Conservation (phyloP, 495 filamentous ascomycete genomes). For the Chaetomium tenue region DNA sequence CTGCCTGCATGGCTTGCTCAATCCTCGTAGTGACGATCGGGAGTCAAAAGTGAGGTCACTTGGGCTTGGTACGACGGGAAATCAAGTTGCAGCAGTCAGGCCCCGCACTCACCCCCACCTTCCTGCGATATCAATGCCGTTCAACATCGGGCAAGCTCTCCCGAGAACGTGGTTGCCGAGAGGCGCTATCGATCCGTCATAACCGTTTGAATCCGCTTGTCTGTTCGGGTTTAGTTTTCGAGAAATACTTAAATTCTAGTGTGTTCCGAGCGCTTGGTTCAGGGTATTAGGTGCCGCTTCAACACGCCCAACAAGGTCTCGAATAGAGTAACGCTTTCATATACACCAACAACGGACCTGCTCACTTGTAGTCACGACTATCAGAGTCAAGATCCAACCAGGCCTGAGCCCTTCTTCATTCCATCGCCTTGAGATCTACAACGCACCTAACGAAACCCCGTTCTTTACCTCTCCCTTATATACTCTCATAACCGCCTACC, state of each 20-base stretch:
- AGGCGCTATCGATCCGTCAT: not conserved
- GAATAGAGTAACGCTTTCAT: too few relatives aligned
- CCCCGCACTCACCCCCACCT: constrained; percentile 14
- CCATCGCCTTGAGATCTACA: not conserved
- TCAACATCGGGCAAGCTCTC: constrained; percentile 19
- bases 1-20: too few relatives aligned
- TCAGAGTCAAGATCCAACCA: too few relatives aligned
- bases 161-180: constrained; percentile 7
- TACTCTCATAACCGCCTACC: not conserved
- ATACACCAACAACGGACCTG: too few relatives aligned
- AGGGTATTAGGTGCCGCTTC: too few relatives aligned
- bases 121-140: constrained; percentile 9
- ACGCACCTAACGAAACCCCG: not conserved
- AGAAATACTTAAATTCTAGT: not conserved
- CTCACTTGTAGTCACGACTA: too few relatives aligned
- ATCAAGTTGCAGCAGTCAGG: not conserved
- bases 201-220: not conserved
- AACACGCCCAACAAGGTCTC: too few relatives aligned
- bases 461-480: not conserved
- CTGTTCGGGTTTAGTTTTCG: not conserved
- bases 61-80: not conserved
- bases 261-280: not conserved
- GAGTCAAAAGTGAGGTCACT: constrained; percentile 15
- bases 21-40: not conserved
- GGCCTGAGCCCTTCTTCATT: not conserved